These are phyloP conservation scores for Fusarium sp. DNA, from an alignment of 2,329 filamentous ascomycete species.

Conservation along the genomic window DNA sequence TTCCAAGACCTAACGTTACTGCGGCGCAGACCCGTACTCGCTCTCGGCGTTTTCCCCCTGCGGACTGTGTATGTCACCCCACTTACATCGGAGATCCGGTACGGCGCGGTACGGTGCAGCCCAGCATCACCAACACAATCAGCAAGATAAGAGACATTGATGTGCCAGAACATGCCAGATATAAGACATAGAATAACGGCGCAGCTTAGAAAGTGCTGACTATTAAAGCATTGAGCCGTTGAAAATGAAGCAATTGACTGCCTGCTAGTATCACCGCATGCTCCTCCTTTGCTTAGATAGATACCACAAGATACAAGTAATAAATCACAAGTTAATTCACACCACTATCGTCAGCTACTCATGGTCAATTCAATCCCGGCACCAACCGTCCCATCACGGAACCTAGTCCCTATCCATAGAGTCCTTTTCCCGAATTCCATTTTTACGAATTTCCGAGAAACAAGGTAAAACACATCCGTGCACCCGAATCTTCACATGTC, in stretches of 20 bases:
- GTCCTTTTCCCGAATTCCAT: constrained; percentile 11
- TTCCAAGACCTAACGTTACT: neutral
- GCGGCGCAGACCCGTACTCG: constrained; percentile 13
- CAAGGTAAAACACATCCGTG: constrained; percentile 22
- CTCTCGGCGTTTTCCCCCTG: constrained; percentile 30
- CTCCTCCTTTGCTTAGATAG: constrained; percentile 19
- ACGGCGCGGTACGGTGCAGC: constrained; percentile 16
- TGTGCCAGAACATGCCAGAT: constrained; percentile 14
- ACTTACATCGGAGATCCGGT: constrained; percentile 42
- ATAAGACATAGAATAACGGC: constrained; percentile 18
- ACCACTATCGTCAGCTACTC: constrained; percentile 23
- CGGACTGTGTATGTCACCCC: constrained; percentile 34
- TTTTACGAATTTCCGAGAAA: constrained; percentile 31
- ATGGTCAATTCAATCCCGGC: neutral
- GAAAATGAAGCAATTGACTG: neutral
- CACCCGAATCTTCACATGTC: constrained; percentile 32
- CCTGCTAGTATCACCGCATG: neutral
- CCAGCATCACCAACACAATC: neutral
- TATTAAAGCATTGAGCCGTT: neutral
- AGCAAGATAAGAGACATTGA: constrained; percentile 19
- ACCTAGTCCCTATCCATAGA: constrained; percentile 13
- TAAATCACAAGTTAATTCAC: constrained; percentile 38
- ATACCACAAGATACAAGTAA: constrained; percentile 4
- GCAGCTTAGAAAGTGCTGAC: neutral
- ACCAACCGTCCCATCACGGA: constrained; percentile 24